Evolutionary conservation across 805 yeast species (phyloP).

Genomic region (Candida takata): DNA sequence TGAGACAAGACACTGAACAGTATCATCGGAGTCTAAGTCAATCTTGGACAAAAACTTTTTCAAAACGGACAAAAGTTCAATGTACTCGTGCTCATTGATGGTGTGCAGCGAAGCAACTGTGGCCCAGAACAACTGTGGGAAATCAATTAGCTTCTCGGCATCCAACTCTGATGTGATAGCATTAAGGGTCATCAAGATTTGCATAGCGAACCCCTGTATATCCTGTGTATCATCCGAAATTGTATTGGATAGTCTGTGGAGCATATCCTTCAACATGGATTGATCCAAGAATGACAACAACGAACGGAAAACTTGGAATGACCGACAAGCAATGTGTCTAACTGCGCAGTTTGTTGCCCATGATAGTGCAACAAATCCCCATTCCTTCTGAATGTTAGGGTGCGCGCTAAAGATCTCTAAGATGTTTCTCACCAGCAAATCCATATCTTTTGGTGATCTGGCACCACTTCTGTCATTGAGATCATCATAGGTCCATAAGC

Average conservation of each 20-base stretch:
- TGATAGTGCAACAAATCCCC: constrained; percentile 76
- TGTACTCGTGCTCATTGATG: constrained; percentile 86
- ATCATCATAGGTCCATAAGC: constrained; percentile 83
- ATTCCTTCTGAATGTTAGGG: constrained; percentile 59
- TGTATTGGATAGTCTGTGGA: constrained; percentile 87
- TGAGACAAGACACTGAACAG: constrained; percentile 73
- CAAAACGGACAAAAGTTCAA: constrained; percentile 77
- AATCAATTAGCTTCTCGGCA: constrained; percentile 69
- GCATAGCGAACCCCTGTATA: constrained; percentile 96
- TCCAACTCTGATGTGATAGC: constrained; percentile 85
- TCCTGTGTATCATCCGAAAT: constrained; percentile 84
- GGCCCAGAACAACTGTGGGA: constrained; percentile 94
- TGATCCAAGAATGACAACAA: constrained; percentile 76
- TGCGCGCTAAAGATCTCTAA: constrained; percentile 46
- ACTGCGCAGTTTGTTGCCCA: constrained; percentile 99
- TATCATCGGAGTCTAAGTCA: constrained; percentile 77
- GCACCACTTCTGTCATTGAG: constrained; percentile 73
- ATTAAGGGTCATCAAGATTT: constrained; percentile 90
- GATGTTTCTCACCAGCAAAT: constrained; percentile 55
- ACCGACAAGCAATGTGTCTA: constrained; percentile 92
- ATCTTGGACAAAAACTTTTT: constrained; percentile 81
- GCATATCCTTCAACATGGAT: constrained; percentile 86
- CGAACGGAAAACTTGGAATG: constrained; percentile 88
- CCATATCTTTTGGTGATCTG: constrained; percentile 83
- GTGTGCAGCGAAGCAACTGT: constrained; percentile 87